Percentiles rank a stretch among this genome's conserved stretches.
Evolutionary conservation across 2,329 filamentous ascomycete genomes (phyloP).

Genomic region (Xylaria sp.): DNA sequence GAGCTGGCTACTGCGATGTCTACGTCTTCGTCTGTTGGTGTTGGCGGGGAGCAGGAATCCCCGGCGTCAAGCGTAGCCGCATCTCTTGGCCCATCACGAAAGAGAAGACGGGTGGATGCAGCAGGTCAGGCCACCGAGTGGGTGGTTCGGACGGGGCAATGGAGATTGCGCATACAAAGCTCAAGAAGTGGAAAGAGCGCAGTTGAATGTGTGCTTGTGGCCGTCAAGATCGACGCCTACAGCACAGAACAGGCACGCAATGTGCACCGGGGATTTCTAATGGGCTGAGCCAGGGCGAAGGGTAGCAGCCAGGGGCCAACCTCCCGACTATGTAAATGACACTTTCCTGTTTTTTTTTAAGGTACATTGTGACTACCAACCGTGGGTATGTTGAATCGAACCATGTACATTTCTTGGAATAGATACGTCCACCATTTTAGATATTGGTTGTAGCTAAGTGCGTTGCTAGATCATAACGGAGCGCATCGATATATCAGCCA

Average conservation of each 20-base stretch:
- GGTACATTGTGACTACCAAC: neutral
- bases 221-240: conserved; percentile 77
- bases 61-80: conserved; percentile 37
- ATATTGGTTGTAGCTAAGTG: neutral
- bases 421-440: neutral
- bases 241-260: conserved; percentile 72
- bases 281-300: conserved; percentile 24
- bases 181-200: conserved; percentile 55
- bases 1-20: conserved; percentile 39
- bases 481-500: neutral
- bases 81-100: conserved; percentile 48
- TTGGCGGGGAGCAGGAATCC: conserved; percentile 43
- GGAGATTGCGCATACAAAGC: conserved; percentile 70
- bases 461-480: neutral
- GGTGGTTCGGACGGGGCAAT: conserved; percentile 72
- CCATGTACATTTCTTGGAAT: neutral
- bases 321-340: neutral
- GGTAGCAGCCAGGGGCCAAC: neutral
- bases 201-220: conserved; percentile 74
- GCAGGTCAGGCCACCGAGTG: conserved; percentile 51
- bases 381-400: neutral
- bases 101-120: conserved; percentile 52
- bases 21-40: conserved; percentile 42
- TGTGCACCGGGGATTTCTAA: conserved; percentile 66
- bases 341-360: conserved; percentile 2